Conservation (phyloP, 2,329 filamentous ascomycete species). For the Knufia fluminis region DNA sequence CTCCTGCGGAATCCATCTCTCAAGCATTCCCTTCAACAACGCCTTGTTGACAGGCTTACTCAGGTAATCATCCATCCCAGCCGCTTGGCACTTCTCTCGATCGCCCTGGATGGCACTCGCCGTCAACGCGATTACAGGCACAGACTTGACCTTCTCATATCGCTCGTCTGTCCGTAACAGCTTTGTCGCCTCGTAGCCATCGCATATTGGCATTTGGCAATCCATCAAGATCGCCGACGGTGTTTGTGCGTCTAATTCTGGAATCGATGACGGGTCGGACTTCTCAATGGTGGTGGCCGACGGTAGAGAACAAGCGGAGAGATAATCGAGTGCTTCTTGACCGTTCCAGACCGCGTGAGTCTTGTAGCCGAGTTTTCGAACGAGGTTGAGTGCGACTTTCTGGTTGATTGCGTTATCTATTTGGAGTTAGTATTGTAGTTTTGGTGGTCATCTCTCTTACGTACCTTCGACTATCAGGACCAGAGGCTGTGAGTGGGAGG, state of each 20-base stretch:
- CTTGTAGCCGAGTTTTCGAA: constrained; percentile 6
- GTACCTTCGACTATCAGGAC: neutral
- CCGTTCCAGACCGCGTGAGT: constrained; percentile 4
- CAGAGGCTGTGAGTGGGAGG: neutral
- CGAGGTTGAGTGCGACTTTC: constrained; percentile 23
- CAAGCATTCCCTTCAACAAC: constrained; percentile 74
- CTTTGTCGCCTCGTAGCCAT: constrained; percentile 85
- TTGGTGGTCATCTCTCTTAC: too few relatives aligned
- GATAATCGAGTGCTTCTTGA: constrained; percentile 3
- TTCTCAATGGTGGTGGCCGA: too few relatives aligned
- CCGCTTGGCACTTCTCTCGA: constrained; percentile 83
- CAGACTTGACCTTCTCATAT: constrained; percentile 47
- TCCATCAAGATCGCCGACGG: constrained; percentile 63
- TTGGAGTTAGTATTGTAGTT: constrained; percentile 25
- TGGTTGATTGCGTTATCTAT: constrained; percentile 38
- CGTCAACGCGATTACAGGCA: constrained; percentile 91
- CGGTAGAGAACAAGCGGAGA: too few relatives aligned
- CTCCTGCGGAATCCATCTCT: constrained; percentile 37
- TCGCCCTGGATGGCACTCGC: constrained; percentile 91
- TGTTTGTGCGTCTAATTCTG: neutral
- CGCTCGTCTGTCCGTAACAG: neutral
- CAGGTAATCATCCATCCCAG: constrained; percentile 93
- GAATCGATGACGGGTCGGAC: too few relatives aligned
- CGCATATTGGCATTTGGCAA: constrained; percentile 88
- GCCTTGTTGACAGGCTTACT: constrained; percentile 87